Percentiles rank a stretch among this genome's conserved stretches.
These are phyloP conservation scores for Pisolithus albus DNA, from an alignment of 768 basidiomycete species.

Conservation along the genomic window DNA sequence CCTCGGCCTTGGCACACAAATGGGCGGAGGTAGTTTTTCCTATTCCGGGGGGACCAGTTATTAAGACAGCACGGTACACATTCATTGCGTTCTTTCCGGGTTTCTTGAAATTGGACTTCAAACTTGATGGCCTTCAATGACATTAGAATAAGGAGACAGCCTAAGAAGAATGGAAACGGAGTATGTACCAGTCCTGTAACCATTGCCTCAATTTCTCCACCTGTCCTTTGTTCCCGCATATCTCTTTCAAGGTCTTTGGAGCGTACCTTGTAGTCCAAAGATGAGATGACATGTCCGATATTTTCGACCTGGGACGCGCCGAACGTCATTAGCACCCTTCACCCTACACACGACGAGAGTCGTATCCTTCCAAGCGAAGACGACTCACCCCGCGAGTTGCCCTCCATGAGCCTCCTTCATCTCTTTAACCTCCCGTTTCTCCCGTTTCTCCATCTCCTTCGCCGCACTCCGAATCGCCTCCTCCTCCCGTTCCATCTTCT, in stretches of 20 bases:
- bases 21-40: conserved; percentile 98
- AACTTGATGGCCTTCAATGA: conserved; percentile 58
- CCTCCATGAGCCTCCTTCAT: conserved; percentile 35
- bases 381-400: conserved; percentile 13
- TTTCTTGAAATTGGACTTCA: conserved; percentile 81
- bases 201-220: conserved; percentile 86
- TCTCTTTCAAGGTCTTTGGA: conserved; percentile 77
- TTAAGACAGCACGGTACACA: conserved; percentile 76
- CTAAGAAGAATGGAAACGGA: neutral
- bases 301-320: conserved; percentile 23
- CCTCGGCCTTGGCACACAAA: conserved; percentile 81
- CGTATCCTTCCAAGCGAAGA: no score
- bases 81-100: conserved; percentile 90
- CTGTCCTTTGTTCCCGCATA: conserved; percentile 91
- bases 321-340: neutral
- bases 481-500: conserved; percentile 77
- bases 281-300: conserved; percentile 48
- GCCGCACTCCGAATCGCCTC: conserved; percentile 67
- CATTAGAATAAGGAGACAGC: neutral
- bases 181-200: conserved; percentile 77
- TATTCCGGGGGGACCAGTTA: conserved; percentile 93
- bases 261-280: conserved; percentile 97
- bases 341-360: neutral
- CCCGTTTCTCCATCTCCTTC: conserved; percentile 54
- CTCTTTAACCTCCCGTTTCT: conserved; percentile 58